Base-by-base conservation (phyloP, 2,329 filamentous ascomycete species). In the Stemphylium lycopersici region DNA sequence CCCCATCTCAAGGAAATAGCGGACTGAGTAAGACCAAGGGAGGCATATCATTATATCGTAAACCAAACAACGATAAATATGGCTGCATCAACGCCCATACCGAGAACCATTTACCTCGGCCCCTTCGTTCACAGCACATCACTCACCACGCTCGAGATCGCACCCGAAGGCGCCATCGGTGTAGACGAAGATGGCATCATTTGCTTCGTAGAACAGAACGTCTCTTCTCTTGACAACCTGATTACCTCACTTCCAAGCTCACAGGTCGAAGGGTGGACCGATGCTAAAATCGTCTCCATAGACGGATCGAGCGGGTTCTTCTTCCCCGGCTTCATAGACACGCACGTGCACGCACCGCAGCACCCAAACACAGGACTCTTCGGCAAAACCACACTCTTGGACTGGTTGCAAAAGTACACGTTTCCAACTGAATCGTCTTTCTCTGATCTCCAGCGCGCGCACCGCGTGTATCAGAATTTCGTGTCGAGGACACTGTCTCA, bases 361-460 rank as follows among this genome's bases (percentile, higher is more conserved):
- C 97, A 96, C 68, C 92, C 93, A 53, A 99, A 99, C 70, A 86
- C 87, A 1, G 95, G 95, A 55, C 88, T 99, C 60, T 98, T 98
- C 72, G 95, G 95, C 68, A 95, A 93, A 62, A 89, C 90, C 0
- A 97, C 93, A 0, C 87, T 99, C 29, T 84, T 99, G 12, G 89
- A 95, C 77, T 99, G 95, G 95, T 82, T 99, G 4, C 85, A 93
- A 67, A 95, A 83, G 13, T 98, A 99, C 79, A 99, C 95, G 0
- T 99, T 98, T 71, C 95, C 95, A 0, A 84, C 96, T 59, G 95
- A 99, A 76, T 81, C 88, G 1, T 92, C 89, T 8, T 86, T 97
- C 55, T 78, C 81, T 6, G 42, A 55, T 81, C 86, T 59, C 77
- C 86, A 4, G 61, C 77, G 50, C 86, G 91, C 92, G 1, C 80